phyloP scores from a whole-genome alignment of 129 eudicot genomes.

The Flaveria bidentis region DNA sequence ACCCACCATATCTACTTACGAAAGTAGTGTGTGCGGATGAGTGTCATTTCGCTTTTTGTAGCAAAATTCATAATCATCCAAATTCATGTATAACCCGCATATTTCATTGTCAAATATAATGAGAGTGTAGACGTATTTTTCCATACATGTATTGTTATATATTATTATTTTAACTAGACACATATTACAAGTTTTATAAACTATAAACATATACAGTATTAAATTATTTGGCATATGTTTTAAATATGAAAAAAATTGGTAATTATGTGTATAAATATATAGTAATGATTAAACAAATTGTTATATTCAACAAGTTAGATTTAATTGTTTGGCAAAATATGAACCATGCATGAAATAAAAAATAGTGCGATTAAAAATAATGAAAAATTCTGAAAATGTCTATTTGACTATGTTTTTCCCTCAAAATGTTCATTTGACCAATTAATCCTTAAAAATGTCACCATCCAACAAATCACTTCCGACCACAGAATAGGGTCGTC shows the following conservation, averaged over 20 bases:
- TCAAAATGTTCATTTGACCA: no score
- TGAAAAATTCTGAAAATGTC: no score
- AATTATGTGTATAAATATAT: not conserved
- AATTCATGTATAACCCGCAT: constrained; percentile 11
- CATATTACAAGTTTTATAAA: not conserved
- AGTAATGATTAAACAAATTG: not conserved
- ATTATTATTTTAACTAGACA: not conserved
- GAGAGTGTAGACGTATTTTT: no score
- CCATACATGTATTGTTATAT: not conserved
- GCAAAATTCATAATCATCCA: not conserved
- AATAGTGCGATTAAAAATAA: no score
- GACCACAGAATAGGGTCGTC: no score
- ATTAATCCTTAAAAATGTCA: no score
- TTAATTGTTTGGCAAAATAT: not conserved
- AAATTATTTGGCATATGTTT: not conserved
- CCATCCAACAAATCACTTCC: no score
- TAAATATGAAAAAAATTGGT: not conserved
- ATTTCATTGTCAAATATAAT: not conserved
- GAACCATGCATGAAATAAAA: not conserved
- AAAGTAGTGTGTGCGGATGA: constrained; percentile 20
- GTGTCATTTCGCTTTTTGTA: not conserved
- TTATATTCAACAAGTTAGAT: not conserved
- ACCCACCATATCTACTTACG: constrained; percentile 28
- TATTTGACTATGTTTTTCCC: no score
- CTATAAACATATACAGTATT: not conserved